Evolutionary conservation across 306 rosid genomes (phyloP).

Genomic region (Dicorynia guianensis): DNA sequence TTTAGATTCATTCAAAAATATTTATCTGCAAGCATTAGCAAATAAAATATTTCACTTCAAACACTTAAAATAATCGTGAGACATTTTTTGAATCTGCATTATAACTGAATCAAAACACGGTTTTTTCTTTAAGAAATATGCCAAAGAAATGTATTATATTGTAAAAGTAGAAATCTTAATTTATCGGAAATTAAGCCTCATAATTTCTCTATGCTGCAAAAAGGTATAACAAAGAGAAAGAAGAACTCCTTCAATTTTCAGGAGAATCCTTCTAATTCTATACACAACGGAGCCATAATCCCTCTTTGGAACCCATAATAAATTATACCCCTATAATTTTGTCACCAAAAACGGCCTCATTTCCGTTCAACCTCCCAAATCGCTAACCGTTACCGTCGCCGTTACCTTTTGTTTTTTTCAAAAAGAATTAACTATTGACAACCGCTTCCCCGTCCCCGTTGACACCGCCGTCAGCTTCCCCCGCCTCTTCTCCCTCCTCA

Average conservation of each 20-base stretch:
- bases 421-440: slow-evolving; percentile 48
- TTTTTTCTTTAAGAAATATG: too few species aligned
- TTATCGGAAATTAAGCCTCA: slow-evolving; percentile 44
- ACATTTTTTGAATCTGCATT: too few species aligned
- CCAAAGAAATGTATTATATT: background rate
- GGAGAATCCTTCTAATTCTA: slow-evolving; percentile 20
- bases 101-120: too few species aligned
- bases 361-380: background rate
- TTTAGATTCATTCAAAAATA: too few species aligned
- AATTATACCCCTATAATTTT: slow-evolving; percentile 4
- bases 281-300: slow-evolving; percentile 24
- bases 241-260: slow-evolving; percentile 1
- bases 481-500: slow-evolving; percentile 61
- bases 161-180: slow-evolving; percentile 6
- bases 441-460: slow-evolving; percentile 41
- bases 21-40: too few species aligned
- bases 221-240: background rate
- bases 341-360: slow-evolving; percentile 45
- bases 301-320: slow-evolving; percentile 39
- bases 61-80: too few species aligned
- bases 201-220: slow-evolving; percentile 34
- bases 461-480: slow-evolving; percentile 46
- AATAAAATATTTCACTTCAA: too few species aligned
- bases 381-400: slow-evolving; percentile 32
- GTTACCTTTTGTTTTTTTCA: slow-evolving; percentile 14